Conservation (phyloP, 768 basidiomycete genomes). For the Kwoniella sp. region DNA sequence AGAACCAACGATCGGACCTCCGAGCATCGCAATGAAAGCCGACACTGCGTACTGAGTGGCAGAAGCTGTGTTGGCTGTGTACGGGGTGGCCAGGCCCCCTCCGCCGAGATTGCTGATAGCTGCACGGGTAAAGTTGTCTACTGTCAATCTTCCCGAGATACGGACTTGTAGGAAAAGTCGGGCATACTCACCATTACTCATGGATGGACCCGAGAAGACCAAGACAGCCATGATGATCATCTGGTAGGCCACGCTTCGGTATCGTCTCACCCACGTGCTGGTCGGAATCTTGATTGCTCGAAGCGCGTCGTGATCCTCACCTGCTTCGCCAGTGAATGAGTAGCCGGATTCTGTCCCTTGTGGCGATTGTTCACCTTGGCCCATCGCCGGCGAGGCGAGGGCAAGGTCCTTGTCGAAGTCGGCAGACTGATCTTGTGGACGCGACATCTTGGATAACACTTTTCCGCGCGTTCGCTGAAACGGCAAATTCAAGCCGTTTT, state of each 20-base stretch:
- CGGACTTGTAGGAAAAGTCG: background rate
- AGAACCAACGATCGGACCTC: conserved; percentile 37
- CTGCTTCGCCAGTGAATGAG: background rate
- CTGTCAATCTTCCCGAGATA: too few relatives aligned
- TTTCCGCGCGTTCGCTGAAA: too few relatives aligned
- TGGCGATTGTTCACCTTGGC: background rate
- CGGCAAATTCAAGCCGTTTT: too few relatives aligned
- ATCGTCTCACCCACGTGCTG: conserved; percentile 4
- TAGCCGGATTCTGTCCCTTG: background rate
- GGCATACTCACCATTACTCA: conserved; percentile 10
- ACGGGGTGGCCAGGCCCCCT: conserved; percentile 32
- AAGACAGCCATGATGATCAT: conserved; percentile 10
- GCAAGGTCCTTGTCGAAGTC: background rate
- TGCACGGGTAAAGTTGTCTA: too few relatives aligned
- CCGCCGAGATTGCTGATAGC: conserved; percentile 12
- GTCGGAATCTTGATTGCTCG: conserved; percentile 5
- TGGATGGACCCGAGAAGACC: conserved; percentile 14
- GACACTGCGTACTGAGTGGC: conserved; percentile 22
- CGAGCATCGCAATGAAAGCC: conserved; percentile 28
- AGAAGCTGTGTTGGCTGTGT: conserved; percentile 25
- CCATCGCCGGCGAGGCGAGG: background rate
- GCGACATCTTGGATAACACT: too few relatives aligned
- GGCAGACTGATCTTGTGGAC: too few relatives aligned
- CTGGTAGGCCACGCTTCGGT: conserved; percentile 1
- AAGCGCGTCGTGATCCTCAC: conserved; percentile 12